Base-by-base conservation (phyloP, 805 yeast genomes). In the Crinitomyces ghanaensis region DNA sequence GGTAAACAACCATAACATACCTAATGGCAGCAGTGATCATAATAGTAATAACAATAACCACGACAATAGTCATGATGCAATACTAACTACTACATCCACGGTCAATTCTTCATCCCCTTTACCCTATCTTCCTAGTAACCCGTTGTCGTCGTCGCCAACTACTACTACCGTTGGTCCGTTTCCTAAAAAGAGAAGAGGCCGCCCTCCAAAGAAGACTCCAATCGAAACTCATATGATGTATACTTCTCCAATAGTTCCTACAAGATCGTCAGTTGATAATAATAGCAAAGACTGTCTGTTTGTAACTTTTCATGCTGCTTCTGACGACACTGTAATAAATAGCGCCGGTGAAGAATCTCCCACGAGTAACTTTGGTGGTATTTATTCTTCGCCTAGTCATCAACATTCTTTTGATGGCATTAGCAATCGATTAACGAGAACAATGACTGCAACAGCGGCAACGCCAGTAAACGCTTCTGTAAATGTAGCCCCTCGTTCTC, bases 131-230 rank as follows among this genome's bases (percentile, higher is more conserved):
- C n/a, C n/a, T n/a, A n/a, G n/a, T n/a, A n/a, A n/a, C n/a, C n/a
- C n/a, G n/a, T n/a, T n/a, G n/a, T n/a, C n/a, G n/a, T n/a, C n/a
- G n/a, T n/a, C n/a, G n/a, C n/a, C n/a, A n/a, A n/a, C n/a, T n/a
- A n/a, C n/a, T n/a, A n/a, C n/a, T n/a, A n/a, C n/a, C n/a, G n/a
- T n/a, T n/a, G n/a, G n/a, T n/a, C n/a, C n/a, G n/a, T n/a, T n/a
- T n/a, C n/a, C n/a, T n/a, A 33, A 37, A 12, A 43, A 33, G 32
- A 30, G 42, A 11, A 24, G 44, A 25, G 48, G 48, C 24, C 28
- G 48, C 9, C 48, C 48, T 5, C 45, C 48, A 20, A 43, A 43
- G 35, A 36, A 34, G 19, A 26, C 39, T 16, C 48, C 41, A 7
- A 42, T 43, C 30, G 45, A 39, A 31, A 43, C 40, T 17, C 42